Base-by-base conservation (phyloP, 1,284 basidiomycete genomes). In the Gomphus bonarii region DNA sequence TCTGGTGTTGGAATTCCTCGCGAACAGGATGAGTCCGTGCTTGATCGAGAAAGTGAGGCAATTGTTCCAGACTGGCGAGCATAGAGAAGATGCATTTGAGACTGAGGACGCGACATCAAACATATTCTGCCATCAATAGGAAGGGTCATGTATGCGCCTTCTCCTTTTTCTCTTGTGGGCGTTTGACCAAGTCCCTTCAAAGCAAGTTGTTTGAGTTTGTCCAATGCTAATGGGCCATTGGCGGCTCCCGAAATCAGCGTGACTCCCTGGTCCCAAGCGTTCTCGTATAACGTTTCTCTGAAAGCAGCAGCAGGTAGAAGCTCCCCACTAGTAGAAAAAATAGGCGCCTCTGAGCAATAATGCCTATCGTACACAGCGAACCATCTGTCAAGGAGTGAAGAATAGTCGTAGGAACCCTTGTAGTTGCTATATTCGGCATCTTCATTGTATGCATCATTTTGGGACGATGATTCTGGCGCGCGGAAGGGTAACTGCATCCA, bases 381-480 rank as follows among this genome's bases (percentile, higher is more conserved):
- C 95, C 95, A 99, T 40, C 85, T 81, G 66, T 94, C 85, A n/a
- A 97, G 79, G 22, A 98, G 82, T 20, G 82, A 76, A 58, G 77
- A 74, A 64, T 92, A 93, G 68, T 88, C 81, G 62, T 89, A 54
- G 71, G 74, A 50, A 66, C 66, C 63, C 65, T 71, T n/a, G 18
- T 4, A 42, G 10, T 14, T 44, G 18, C 28, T 8, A 11, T 22
- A 3, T 48, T 22, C 16, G 28, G 33, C 10, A 11, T 3, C 6
- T 18, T 40, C n/a, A 4, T 18, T n/a, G 16, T 18, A 40, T 40
- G 49, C 18, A 12, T n/a, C n/a, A 11, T 28, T 38, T 33, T 25
- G 50, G 36, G 54, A 60, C 57, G 56, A 61, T 57, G n/a, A 61
- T 62, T 35, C 56, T 59, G 59, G 80, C 3, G 82, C 75, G 36